Evolutionary conservation across 768 basidiomycete species (phyloP).

Genomic region (Phlebiopsis gigantea): DNA sequence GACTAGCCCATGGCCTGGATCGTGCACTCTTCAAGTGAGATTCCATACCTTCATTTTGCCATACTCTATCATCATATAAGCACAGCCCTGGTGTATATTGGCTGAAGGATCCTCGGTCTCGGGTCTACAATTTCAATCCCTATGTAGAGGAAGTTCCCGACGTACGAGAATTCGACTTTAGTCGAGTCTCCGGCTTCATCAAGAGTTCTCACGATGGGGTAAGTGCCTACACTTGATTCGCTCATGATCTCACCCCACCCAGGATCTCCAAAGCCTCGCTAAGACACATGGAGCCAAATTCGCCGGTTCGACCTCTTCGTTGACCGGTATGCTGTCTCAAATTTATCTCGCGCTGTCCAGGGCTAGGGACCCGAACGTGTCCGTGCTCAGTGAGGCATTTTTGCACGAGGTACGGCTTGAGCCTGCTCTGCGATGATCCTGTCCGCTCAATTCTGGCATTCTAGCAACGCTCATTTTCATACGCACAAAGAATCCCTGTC

Average conservation of each 20-base stretch:
- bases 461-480: slow-evolving; percentile 62
- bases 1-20: slow-evolving; percentile 59
- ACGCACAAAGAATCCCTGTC: slow-evolving; percentile 73
- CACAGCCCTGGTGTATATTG: slow-evolving; percentile 82
- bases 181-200: slow-evolving; percentile 66
- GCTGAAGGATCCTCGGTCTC: slow-evolving; percentile 80
- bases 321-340: slow-evolving; percentile 79
- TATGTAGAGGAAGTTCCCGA: slow-evolving; percentile 69
- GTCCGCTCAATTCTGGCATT: background rate
- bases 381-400: slow-evolving; percentile 57
- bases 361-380: slow-evolving; percentile 59
- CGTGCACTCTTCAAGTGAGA: slow-evolving; percentile 70
- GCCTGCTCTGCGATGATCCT: background rate
- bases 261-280: slow-evolving; percentile 68
- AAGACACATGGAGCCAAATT: slow-evolving; percentile 53
- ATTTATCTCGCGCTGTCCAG: slow-evolving; percentile 85
- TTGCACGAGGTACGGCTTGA: slow-evolving; percentile 43
- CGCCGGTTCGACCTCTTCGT: slow-evolving; percentile 85
- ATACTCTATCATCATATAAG: background rate
- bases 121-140: slow-evolving; percentile 79
- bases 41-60: background rate
- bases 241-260: background rate
- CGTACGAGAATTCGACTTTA: slow-evolving; percentile 81
- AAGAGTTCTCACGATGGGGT: slow-evolving; percentile 76
- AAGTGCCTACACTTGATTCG: background rate